A percentile compares a stretch with the other conserved stretches of the same genome.
These are phyloP conservation scores for Lizonia empirigonia DNA, from an alignment of 2,329 filamentous ascomycete genomes.

Conservation along the genomic window DNA sequence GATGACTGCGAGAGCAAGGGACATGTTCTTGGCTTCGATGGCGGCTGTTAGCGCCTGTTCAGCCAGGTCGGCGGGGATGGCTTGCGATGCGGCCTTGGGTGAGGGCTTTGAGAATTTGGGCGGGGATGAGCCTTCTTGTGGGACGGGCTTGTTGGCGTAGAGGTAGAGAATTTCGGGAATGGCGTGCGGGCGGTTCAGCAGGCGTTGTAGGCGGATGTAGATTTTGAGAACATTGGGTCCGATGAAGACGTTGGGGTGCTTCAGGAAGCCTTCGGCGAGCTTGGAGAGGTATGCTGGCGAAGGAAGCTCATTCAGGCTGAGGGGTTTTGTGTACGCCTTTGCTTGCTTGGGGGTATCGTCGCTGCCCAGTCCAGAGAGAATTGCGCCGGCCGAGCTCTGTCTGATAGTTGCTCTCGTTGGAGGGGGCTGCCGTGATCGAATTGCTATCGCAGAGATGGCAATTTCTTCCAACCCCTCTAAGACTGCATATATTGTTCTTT, in stretches of 20 bases:
- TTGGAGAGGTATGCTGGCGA: slow-evolving; percentile 53
- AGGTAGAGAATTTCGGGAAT: slow-evolving; percentile 80
- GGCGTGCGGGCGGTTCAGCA: slow-evolving; percentile 73
- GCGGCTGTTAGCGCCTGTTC: slow-evolving; percentile 78
- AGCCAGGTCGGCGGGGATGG: slow-evolving; percentile 73
- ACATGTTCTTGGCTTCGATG: slow-evolving; percentile 77
- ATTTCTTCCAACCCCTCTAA: slow-evolving; percentile 33
- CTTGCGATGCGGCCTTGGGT: slow-evolving; percentile 71
- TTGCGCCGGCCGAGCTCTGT: slow-evolving; percentile 44
- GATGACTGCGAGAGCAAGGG: slow-evolving; percentile 76
- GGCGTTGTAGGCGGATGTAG: slow-evolving; percentile 78
- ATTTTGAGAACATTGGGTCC: slow-evolving; percentile 71
- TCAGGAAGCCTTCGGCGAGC: slow-evolving; percentile 71
- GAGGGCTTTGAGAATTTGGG: slow-evolving; percentile 56
- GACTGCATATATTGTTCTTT: slow-evolving; percentile 26
- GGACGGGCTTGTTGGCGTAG: slow-evolving; percentile 81
- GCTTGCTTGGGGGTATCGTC: slow-evolving; percentile 22
- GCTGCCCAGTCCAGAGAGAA: slow-evolving; percentile 37
- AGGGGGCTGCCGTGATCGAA: slow-evolving; percentile 34
- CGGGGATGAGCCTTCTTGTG: slow-evolving; percentile 62
- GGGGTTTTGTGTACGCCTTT: slow-evolving; percentile 16
- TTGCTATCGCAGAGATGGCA: slow-evolving; percentile 35
- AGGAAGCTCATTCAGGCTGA: slow-evolving; percentile 34
- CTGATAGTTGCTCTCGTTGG: slow-evolving; percentile 29
- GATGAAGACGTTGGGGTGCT: slow-evolving; percentile 79